A percentile compares a stretch with the other conserved stretches of the same genome.
These are phyloP conservation scores for Vitis vinifera DNA, from an alignment of 164 flowering plant genomes.

Conservation along the genomic window ASM3070453v1 NC_081822.1:2229501-2230000, in stretches of 20 bases:
- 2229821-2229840: background rate
- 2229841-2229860: background rate
- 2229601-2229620: constrained; percentile 56
- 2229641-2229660: constrained; percentile 92
- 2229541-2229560: background rate
- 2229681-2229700: constrained; percentile 96
- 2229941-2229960: too few relatives aligned
- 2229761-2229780: background rate
- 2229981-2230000: too few relatives aligned
- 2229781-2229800: background rate
- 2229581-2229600: background rate
- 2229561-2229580: background rate
- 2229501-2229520: background rate
- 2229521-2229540: background rate
- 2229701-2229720: constrained; percentile 85
- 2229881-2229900: background rate
- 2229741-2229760: background rate
- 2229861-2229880: background rate
- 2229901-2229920: background rate
- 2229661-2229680: constrained; percentile 99
- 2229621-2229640: constrained; percentile 96
- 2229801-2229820: background rate
- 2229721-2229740: constrained; percentile 42
- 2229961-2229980: too few relatives aligned
- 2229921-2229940: too few relatives aligned